phyloP scores from a whole-genome alignment of 768 basidiomycete genomes.

The Termitomyces sp. region DNA sequence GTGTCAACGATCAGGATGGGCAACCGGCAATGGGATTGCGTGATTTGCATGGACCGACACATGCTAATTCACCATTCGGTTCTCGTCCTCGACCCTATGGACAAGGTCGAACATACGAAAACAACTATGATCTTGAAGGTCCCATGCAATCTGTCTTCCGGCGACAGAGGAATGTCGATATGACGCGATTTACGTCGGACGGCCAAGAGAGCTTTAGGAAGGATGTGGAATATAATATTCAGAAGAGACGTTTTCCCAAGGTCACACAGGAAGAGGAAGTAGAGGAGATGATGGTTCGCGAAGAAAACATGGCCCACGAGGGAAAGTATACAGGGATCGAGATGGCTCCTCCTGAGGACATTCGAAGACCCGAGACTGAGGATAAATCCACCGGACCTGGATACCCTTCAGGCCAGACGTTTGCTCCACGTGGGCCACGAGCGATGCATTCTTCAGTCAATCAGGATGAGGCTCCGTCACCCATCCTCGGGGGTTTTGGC shows the following conservation, averaged over 20 bases:
- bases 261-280: neutral
- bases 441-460: slow-evolving; percentile 20
- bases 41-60: neutral
- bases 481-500: slow-evolving; percentile 3
- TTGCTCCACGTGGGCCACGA: slow-evolving; percentile 12
- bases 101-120: neutral
- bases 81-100: neutral
- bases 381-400: slow-evolving; percentile 9
- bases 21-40: neutral
- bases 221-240: neutral
- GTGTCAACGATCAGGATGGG: neutral
- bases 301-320: neutral
- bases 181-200: neutral
- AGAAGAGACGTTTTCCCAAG: neutral
- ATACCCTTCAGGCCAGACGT: slow-evolving; percentile 19
- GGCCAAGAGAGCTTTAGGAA: neutral
- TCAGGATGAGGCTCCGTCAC: slow-evolving; percentile 5
- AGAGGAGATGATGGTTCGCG: neutral
- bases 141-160: neutral
- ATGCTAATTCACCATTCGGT: neutral
- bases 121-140: neutral
- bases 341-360: slow-evolving; percentile 3
- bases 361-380: neutral
- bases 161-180: neutral
- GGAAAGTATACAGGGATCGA: neutral